Percentiles rank a stretch among this genome's conserved stretches.
phyloP scores from a whole-genome alignment of 2,329 filamentous ascomycete species.

The Fusarium tricinctum region DNA sequence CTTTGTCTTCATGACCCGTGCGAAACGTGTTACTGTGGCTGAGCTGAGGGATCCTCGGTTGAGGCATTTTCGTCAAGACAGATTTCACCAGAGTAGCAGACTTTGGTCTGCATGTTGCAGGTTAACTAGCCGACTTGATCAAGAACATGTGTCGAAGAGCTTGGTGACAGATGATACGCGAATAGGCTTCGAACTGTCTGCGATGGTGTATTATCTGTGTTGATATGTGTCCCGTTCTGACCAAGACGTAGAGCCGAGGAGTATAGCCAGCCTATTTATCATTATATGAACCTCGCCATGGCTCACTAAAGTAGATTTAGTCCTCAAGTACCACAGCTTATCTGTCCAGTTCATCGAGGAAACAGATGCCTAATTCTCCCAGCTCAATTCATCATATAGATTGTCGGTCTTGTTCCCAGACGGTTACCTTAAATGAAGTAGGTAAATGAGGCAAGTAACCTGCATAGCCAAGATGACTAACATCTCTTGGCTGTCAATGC shows the following conservation, averaged over 20 bases:
- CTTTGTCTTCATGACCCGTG: conserved; percentile 84
- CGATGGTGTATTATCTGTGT: too few species aligned
- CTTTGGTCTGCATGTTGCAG: neutral
- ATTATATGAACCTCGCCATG: neutral
- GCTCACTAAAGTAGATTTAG: neutral
- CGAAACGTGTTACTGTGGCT: conserved; percentile 50
- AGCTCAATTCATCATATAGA: too few species aligned
- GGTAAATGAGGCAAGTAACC: neutral
- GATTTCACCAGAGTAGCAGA: neutral
- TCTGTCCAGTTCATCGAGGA: neutral
- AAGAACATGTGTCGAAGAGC: neutral
- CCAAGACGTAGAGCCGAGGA: too few species aligned
- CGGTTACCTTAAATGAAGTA: too few species aligned
- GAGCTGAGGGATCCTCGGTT: conserved; percentile 65
- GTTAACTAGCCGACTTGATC: neutral
- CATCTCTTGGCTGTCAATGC: neutral
- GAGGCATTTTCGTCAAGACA: conserved; percentile 6
- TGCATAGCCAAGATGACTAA: neutral
- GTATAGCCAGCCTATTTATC: neutral
- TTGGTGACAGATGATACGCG: too few species aligned
- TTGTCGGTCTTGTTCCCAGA: too few species aligned
- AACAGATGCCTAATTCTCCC: neutral
- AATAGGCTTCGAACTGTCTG: too few species aligned
- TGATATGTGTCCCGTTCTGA: too few species aligned
- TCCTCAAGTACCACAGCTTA: too few species aligned